These are phyloP conservation scores for Periconia digitata DNA, from an alignment of 2,329 filamentous ascomycete species.

Conservation along the genomic window DNA sequence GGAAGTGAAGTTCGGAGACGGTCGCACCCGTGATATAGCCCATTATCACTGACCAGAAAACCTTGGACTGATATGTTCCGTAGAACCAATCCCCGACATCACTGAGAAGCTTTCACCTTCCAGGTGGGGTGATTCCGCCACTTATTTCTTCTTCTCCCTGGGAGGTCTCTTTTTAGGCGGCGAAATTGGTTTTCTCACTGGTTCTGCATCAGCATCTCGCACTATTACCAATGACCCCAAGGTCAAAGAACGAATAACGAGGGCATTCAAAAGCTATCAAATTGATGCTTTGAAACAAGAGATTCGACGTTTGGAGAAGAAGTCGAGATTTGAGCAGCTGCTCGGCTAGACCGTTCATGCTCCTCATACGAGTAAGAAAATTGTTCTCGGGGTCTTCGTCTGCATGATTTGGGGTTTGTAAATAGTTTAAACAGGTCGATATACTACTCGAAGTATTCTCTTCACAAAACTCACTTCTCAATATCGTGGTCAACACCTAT, in stretches of 20 bases:
- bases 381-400: too few species aligned
- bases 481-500: too few species aligned
- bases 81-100: conserved; percentile 64
- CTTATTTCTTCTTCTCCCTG: conserved; percentile 63
- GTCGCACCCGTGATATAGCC: conserved; percentile 58
- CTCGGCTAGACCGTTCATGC: too few species aligned
- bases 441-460: too few species aligned
- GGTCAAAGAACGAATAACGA: conserved; percentile 59
- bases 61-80: neutral
- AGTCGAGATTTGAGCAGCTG: too few species aligned
- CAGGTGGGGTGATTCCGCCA: conserved; percentile 60
- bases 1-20: conserved; percentile 63
- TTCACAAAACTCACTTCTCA: too few species aligned
- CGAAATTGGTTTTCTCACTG: conserved; percentile 62
- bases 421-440: too few species aligned
- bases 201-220: conserved; percentile 56
- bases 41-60: neutral
- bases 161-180: conserved; percentile 67
- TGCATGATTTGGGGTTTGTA: too few species aligned
- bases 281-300: conserved; percentile 64
- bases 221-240: conserved; percentile 58
- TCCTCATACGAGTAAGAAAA: too few species aligned
- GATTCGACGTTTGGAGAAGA: too few species aligned
- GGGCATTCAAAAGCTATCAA: conserved; percentile 63
- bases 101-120: conserved; percentile 60